Evolutionary conservation across 345 rosid species (phyloP).

Genomic region (Leavenworthia alabamica): DNA sequence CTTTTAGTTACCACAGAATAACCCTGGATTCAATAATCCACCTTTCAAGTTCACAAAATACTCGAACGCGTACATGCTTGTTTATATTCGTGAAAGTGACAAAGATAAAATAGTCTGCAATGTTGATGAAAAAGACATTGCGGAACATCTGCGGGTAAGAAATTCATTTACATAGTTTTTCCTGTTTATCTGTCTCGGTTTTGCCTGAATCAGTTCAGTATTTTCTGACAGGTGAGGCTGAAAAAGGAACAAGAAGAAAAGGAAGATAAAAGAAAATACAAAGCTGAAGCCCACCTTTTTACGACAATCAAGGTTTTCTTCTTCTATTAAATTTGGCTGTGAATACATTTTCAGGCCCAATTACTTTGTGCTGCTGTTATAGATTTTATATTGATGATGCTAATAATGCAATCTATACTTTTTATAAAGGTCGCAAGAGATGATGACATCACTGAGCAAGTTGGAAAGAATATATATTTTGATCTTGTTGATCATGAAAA

Average conservation of each 20-base stretch:
- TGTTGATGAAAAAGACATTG: slow-evolving; percentile 97
- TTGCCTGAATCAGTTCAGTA: slow-evolving; percentile 13
- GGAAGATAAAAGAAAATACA: slow-evolving; percentile 76
- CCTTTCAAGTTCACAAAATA: slow-evolving; percentile 95
- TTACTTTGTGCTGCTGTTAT: neutral
- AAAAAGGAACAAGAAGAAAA: slow-evolving; percentile 96
- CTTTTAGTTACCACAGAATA: slow-evolving; percentile 71
- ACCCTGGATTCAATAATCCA: slow-evolving; percentile 88
- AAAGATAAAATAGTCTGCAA: slow-evolving; percentile 91
- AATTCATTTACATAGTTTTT: neutral
- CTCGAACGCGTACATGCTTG: slow-evolving; percentile 99
- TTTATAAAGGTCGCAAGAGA: slow-evolving; percentile 54
- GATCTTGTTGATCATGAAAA: slow-evolving; percentile 98
- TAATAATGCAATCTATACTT: slow-evolving; percentile 19
- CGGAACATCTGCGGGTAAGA: slow-evolving; percentile 87
- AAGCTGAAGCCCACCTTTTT: slow-evolving; percentile 91
- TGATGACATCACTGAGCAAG: slow-evolving; percentile 78
- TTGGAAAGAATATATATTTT: slow-evolving; percentile 87
- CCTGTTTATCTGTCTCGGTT: neutral
- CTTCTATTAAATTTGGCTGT: slow-evolving; percentile 1
- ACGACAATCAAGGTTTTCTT: slow-evolving; percentile 77
- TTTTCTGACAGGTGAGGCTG: slow-evolving; percentile 63
- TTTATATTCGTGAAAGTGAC: slow-evolving; percentile 89
- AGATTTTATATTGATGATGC: slow-evolving; percentile 10
- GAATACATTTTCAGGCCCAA: neutral